These are phyloP conservation scores for Elaeis oleifera DNA, from an alignment of 202 grass and related monocot genomes.

Conservation along the genomic window DNA sequence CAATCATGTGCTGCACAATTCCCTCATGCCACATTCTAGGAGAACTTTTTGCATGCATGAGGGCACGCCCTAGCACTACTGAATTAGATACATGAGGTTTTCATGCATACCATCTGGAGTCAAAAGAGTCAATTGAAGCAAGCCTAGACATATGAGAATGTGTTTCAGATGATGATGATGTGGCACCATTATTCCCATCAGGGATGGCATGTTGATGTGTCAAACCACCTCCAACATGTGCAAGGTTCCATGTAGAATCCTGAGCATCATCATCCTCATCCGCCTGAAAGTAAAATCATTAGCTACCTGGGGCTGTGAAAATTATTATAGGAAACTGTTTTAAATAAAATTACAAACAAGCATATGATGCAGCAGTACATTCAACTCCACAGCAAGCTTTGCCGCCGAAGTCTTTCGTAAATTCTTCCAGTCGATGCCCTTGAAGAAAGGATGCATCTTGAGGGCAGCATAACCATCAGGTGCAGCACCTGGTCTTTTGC, in stretches of 20 bases:
- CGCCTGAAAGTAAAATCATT: conserved; percentile 28
- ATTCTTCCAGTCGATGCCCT: conserved; percentile 88
- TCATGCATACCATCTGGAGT: conserved; percentile 86
- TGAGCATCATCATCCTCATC: conserved; percentile 66
- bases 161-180: conserved; percentile 83
- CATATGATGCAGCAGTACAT: conserved; percentile 41
- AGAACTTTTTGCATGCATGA: too few relatives aligned
- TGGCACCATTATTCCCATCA: conserved; percentile 38
- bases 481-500: conserved; percentile 64
- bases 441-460: conserved; percentile 89
- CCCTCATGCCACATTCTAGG: too few relatives aligned
- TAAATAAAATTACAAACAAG: conserved; percentile 5
- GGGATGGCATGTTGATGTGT: conserved; percentile 38
- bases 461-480: conserved; percentile 75
- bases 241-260: conserved; percentile 66
- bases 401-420: conserved; percentile 46
- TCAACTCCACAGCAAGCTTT: conserved; percentile 42
- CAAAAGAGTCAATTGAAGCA: conserved; percentile 94
- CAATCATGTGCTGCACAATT: too few relatives aligned
- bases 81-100: neutral
- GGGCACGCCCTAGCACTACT: too few relatives aligned
- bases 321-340: too few relatives aligned
- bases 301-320: too few relatives aligned
- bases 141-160: conserved; percentile 65
- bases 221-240: conserved; percentile 38